Conservation (phyloP, 2,329 filamentous ascomycete species). For the Dothidotthia symphoricarpi region DNA sequence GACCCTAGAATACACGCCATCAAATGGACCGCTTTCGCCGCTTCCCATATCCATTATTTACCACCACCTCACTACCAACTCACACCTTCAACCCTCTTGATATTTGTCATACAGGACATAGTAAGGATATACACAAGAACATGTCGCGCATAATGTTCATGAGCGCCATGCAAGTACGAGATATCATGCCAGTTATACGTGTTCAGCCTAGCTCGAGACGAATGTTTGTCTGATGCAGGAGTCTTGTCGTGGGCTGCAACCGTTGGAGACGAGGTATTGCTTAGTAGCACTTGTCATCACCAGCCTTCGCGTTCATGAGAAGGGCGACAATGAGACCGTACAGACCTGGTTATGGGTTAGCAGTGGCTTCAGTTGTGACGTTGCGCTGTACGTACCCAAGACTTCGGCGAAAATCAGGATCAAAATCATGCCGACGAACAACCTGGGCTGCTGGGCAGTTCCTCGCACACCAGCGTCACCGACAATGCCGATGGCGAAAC, state of each 20-base stretch:
- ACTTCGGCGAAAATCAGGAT: conserved; percentile 99
- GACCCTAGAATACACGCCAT: conserved; percentile 39
- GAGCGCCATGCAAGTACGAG: conserved; percentile 27
- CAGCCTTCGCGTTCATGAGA: conserved; percentile 95
- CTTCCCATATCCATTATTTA: conserved; percentile 36
- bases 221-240: conserved; percentile 27
- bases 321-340: conserved; percentile 98
- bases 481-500: conserved; percentile 66
- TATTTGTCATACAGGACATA: conserved; percentile 8
- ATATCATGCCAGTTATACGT: conserved; percentile 22
- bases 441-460: conserved; percentile 77
- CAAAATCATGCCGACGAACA: conserved; percentile 97
- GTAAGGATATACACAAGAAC: conserved; percentile 36
- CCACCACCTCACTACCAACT: conserved; percentile 14
- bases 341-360: conserved; percentile 63
- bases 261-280: conserved; percentile 5
- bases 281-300: conserved; percentile 20
- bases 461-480: conserved; percentile 84
- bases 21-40: conserved; percentile 36
- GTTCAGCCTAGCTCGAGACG: conserved; percentile 16
- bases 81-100: conserved; percentile 2
- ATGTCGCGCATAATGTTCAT: conserved; percentile 23
- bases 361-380: neutral
- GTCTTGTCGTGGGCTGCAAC: conserved; percentile 34
- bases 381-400: conserved; percentile 64